These are phyloP conservation scores for Hortaea sp. DNA, from an alignment of 2,329 filamentous ascomycete genomes.

Conservation along the genomic window DNA sequence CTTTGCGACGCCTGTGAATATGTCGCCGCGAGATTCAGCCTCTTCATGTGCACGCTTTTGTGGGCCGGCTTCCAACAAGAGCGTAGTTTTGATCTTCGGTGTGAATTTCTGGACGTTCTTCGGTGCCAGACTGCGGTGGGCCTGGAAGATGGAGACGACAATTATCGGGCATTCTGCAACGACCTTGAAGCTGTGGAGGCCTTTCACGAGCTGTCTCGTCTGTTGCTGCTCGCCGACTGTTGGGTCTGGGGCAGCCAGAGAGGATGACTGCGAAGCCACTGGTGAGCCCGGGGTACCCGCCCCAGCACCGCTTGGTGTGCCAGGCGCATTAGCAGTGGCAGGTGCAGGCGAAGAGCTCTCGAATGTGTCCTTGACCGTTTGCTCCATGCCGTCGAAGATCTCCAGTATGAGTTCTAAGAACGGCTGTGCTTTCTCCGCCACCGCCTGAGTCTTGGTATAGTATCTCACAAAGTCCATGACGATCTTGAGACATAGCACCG, in stretches of 20 bases:
- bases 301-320: conserved; percentile 47
- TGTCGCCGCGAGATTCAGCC: conserved; percentile 64
- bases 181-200: conserved; percentile 98
- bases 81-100: conserved; percentile 81
- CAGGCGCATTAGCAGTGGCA: conserved; percentile 49
- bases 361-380: conserved; percentile 89
- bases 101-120: conserved; percentile 88
- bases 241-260: conserved; percentile 49
- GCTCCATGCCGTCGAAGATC: conserved; percentile 90
- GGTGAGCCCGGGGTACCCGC: conserved; percentile 69
- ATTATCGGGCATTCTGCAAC: conserved; percentile 97
- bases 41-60: conserved; percentile 87
- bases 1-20: conserved; percentile 87
- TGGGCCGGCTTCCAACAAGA: conserved; percentile 80
- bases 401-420: conserved; percentile 90
- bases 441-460: conserved; percentile 60
- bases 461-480: conserved; percentile 94
- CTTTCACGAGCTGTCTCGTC: conserved; percentile 70
- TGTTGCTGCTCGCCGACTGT: conserved; percentile 62
- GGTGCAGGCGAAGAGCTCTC: conserved; percentile 55
- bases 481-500: conserved; percentile 94
- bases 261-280: conserved; percentile 49
- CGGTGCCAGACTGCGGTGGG: conserved; percentile 68
- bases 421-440: conserved; percentile 71
- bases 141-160: conserved; percentile 95